phyloP scores from a whole-genome alignment of 2,329 filamentous ascomycete genomes.

The Ophiostoma fasciatum region DNA sequence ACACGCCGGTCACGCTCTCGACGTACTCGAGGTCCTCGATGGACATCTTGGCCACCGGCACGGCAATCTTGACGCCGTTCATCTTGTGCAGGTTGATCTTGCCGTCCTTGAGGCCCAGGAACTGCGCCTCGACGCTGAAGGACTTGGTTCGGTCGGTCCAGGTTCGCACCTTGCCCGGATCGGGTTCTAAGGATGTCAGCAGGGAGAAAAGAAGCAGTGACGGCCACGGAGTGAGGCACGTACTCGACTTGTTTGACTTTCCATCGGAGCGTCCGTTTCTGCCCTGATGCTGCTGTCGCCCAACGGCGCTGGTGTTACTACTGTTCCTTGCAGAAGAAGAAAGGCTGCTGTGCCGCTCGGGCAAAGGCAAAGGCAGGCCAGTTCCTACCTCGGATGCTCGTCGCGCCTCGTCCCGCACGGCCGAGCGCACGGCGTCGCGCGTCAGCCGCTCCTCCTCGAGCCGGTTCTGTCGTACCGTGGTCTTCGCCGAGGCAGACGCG shows the following conservation, averaged over 20 bases:
- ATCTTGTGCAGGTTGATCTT: slow-evolving; percentile 93
- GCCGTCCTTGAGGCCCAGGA: slow-evolving; percentile 82
- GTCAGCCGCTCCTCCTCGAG: slow-evolving; percentile 72
- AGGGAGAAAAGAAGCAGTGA: background rate
- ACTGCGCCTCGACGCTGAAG: slow-evolving; percentile 95
- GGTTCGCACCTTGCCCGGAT: slow-evolving; percentile 65
- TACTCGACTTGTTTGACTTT: slow-evolving; percentile 37
- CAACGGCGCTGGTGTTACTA: slow-evolving; percentile 23
- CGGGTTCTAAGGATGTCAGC: slow-evolving; percentile 49
- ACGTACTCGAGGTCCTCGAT: slow-evolving; percentile 90
- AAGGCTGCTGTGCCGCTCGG: slow-evolving; percentile 65
- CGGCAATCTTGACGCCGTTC: slow-evolving; percentile 96
- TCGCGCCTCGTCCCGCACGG: slow-evolving; percentile 44
- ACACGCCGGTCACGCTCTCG: slow-evolving; percentile 72
- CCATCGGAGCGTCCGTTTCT: slow-evolving; percentile 31
- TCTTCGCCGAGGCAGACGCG: slow-evolving; percentile 38
- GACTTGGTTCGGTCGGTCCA: slow-evolving; percentile 95
- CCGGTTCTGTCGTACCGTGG: slow-evolving; percentile 61
- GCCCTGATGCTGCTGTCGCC: slow-evolving; percentile 54
- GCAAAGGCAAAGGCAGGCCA: slow-evolving; percentile 58
- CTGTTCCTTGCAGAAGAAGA: slow-evolving; percentile 55
- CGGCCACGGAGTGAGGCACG: slow-evolving; percentile 18
- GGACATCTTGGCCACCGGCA: slow-evolving; percentile 91
- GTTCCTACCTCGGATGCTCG: slow-evolving; percentile 57
- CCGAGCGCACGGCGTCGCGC: slow-evolving; percentile 58